Base-by-base conservation (phyloP, 768 basidiomycete species). In the Lactarius akahatsu region DNA sequence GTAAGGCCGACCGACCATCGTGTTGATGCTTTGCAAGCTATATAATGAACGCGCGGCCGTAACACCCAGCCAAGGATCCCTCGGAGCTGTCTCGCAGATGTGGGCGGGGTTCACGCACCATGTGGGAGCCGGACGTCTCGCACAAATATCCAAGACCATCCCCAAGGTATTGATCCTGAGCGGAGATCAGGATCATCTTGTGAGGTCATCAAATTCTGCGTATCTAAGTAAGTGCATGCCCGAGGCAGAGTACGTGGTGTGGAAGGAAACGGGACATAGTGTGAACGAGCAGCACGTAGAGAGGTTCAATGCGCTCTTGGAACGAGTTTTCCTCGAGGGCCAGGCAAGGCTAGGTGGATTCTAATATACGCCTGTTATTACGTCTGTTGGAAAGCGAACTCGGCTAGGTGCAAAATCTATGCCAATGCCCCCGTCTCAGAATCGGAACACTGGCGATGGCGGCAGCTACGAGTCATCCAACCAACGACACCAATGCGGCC, bases 11-110 rank as follows among this genome's bases (percentile, higher is more conserved):
- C 26, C 26, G 26, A 28, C 26, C 41, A 18, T 41, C 18, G 41
- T 3, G 30, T 30, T 10, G 41, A 41, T 41, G 41, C 18, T 7
- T 41, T 41, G 41, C n/a, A 36, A 91, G 88, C 66, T 70, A 2
- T 80, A 80, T 69, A 73, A 78, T 45, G 75, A 72, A 20, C 85
- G 87, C 26, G 76, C 85, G 18, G 70, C 74, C 5, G 76, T 83
- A 9, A 86, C 88, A 1, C 82, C 80, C 41, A 84, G 83, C 3
- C 92, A 92, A 69, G 78, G 77, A 3, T 73, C 87, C 59, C 65
- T 83, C n/a, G 92, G 92, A 0, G 76, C 83, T 32, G 64, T 94
- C 16, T 91, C 88, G 13, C 93, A 94, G 74, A 86, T 90, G 84
- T 79, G 78, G 16, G 90, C 92, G 0, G 86, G 72, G 0, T 68